phyloP scores from a whole-genome alignment of 768 basidiomycete genomes.

The Macrolepiota fuliginosa region DNA sequence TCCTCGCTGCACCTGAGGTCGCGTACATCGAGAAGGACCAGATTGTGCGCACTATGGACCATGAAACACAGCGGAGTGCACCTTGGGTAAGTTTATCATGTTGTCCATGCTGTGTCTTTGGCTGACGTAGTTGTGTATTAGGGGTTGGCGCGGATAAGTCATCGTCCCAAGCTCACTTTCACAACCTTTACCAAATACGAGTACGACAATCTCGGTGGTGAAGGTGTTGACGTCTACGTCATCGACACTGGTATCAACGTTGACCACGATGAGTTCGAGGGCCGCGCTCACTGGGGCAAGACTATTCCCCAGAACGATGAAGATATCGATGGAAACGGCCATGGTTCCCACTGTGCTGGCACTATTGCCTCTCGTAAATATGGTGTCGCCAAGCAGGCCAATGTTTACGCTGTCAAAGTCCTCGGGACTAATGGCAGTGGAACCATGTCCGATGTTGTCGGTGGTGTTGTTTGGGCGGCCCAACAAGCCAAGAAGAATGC shows the following conservation, averaged over 20 bases:
- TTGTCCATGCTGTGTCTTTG: neutral
- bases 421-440: slow-evolving; percentile 95
- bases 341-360: slow-evolving; percentile 93
- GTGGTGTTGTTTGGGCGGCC: slow-evolving; percentile 83
- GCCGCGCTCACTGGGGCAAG: slow-evolving; percentile 90
- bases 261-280: slow-evolving; percentile 81
- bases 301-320: slow-evolving; percentile 83
- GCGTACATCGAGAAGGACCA: slow-evolving; percentile 93
- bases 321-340: slow-evolving; percentile 93
- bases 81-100: slow-evolving; percentile 68
- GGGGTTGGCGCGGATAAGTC: slow-evolving; percentile 96
- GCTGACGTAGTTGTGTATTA: slow-evolving; percentile 29
- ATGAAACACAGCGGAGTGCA: slow-evolving; percentile 55
- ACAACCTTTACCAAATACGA: slow-evolving; percentile 83
- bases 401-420: slow-evolving; percentile 89
- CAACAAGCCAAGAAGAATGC: slow-evolving; percentile 50
- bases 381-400: slow-evolving; percentile 93
- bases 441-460: slow-evolving; percentile 90
- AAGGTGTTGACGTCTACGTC: slow-evolving; percentile 91
- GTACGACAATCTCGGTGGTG: slow-evolving; percentile 70
- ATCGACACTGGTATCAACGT: slow-evolving; percentile 91
- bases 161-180: slow-evolving; percentile 72
- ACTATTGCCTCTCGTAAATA: slow-evolving; percentile 93
- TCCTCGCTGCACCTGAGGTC: slow-evolving; percentile 86
- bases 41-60: slow-evolving; percentile 73